phyloP scores from a whole-genome alignment of 2,329 filamentous ascomycete genomes.

The Allantophomopsis lycopodina region DNA sequence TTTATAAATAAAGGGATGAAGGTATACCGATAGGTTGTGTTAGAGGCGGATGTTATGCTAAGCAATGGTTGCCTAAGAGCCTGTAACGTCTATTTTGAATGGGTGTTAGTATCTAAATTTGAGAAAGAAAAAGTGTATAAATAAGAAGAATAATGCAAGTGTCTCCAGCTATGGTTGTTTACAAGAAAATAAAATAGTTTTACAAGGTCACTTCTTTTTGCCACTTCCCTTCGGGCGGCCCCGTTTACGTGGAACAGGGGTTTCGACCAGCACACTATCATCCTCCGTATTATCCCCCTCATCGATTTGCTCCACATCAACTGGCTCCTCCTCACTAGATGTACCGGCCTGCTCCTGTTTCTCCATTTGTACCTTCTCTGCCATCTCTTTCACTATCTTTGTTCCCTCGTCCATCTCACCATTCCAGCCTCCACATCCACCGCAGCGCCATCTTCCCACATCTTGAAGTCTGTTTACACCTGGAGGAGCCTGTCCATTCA shows the following conservation, averaged over 20 bases:
- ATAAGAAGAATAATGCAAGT: too few species aligned
- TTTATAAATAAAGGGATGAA: too few species aligned
- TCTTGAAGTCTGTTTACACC: slow-evolving; percentile 67
- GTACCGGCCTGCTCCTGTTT: slow-evolving; percentile 2
- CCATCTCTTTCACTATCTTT: slow-evolving; percentile 56
- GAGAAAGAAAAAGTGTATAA: too few species aligned
- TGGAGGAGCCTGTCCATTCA: slow-evolving; percentile 92
- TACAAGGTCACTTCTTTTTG: not conserved
- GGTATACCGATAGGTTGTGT: too few species aligned
- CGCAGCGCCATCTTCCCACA: slow-evolving; percentile 78
- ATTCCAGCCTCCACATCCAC: slow-evolving; percentile 70
- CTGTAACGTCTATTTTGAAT: too few species aligned
- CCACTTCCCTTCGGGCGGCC: not conserved
- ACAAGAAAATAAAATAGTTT: too few species aligned
- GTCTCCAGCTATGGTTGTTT: too few species aligned
- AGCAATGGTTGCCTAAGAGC: too few species aligned
- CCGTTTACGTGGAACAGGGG: not conserved
- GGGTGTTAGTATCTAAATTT: too few species aligned
- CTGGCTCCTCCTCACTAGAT: not conserved
- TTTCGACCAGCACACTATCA: not conserved
- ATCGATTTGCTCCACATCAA: not conserved
- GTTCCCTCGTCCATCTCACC: slow-evolving; percentile 67
- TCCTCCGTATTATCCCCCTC: not conserved
- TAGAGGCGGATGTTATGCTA: too few species aligned
- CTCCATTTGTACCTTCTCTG: slow-evolving; percentile 14